These are phyloP conservation scores for Spathaspora sp. DNA, from an alignment of 805 yeast genomes.

Conservation along the genomic window DNA sequence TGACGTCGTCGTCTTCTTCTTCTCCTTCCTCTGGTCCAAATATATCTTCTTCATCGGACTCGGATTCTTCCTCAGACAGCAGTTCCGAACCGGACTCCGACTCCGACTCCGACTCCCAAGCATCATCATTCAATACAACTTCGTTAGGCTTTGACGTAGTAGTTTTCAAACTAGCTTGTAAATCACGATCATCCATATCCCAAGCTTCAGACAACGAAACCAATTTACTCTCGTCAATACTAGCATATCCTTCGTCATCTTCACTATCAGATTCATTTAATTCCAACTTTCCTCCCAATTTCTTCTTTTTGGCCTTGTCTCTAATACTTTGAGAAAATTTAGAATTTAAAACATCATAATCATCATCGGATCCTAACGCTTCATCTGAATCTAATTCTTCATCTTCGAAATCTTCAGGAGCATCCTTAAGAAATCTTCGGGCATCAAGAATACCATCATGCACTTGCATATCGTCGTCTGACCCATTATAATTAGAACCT, in stretches of 20 bases:
- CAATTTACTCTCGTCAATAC: slow-evolving; percentile 73
- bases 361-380: slow-evolving; percentile 81
- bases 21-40: slow-evolving; percentile 22
- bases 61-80: slow-evolving; percentile 19
- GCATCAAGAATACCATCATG: slow-evolving; percentile 41
- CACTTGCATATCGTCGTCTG: slow-evolving; percentile 23
- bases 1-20: slow-evolving; percentile 49
- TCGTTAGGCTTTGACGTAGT: slow-evolving; percentile 14
- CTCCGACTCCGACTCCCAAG: slow-evolving; percentile 25
- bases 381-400: slow-evolving; percentile 83
- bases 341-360: slow-evolving; percentile 56
- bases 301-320: slow-evolving; percentile 43
- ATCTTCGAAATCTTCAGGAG: slow-evolving; percentile 38
- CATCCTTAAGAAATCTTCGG: slow-evolving; percentile 26
- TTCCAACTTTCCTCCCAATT: slow-evolving; percentile 16
- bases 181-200: slow-evolving; percentile 70
- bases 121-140: slow-evolving; percentile 27
- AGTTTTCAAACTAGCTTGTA: slow-evolving; percentile 12
- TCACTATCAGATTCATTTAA: slow-evolving; percentile 30
- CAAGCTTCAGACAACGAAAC: slow-evolving; percentile 82
- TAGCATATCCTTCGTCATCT: slow-evolving; percentile 60
- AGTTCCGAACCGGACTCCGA: slow-evolving; percentile 13
- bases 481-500: slow-evolving; percentile 9
- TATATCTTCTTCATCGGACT: slow-evolving; percentile 23
- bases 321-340: slow-evolving; percentile 68